phyloP scores from a whole-genome alignment of 2,329 filamentous ascomycete species.

The Akanthomyces muscarius region DNA sequence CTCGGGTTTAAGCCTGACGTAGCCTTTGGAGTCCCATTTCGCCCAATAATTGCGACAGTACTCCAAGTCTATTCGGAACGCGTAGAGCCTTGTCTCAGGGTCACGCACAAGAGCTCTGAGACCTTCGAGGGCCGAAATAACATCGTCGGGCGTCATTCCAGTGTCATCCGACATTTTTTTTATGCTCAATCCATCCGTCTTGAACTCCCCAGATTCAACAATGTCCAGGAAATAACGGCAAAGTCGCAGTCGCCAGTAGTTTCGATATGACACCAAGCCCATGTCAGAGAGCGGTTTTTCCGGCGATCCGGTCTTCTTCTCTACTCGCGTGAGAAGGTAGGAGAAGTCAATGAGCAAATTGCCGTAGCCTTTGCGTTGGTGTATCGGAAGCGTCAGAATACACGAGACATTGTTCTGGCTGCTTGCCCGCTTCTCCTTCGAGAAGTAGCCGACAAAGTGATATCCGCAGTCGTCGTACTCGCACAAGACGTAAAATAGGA shows the following conservation, averaged over 20 bases:
- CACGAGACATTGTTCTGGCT: slow-evolving; percentile 97
- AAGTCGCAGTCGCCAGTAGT: slow-evolving; percentile 90
- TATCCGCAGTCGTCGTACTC: slow-evolving; percentile 89
- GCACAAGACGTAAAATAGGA: slow-evolving; percentile 94
- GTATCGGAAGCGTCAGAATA: slow-evolving; percentile 91
- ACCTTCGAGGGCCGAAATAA: slow-evolving; percentile 88
- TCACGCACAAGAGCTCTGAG: slow-evolving; percentile 86
- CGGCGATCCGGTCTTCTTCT: slow-evolving; percentile 89
- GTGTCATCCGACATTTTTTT: slow-evolving; percentile 78
- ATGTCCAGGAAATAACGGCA: slow-evolving; percentile 73
- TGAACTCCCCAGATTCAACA: slow-evolving; percentile 28
- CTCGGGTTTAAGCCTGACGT: slow-evolving; percentile 76
- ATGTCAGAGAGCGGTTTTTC: slow-evolving; percentile 98
- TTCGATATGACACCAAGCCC: slow-evolving; percentile 94
- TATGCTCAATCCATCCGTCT: slow-evolving; percentile 53
- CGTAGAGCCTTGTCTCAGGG: slow-evolving; percentile 82
- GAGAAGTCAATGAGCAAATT: slow-evolving; percentile 98
- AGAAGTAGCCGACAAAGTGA: slow-evolving; percentile 98
- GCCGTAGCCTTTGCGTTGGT: slow-evolving; percentile 95
- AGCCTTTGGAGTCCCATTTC: slow-evolving; percentile 85
- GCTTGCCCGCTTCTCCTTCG: slow-evolving; percentile 92
- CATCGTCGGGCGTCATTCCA: slow-evolving; percentile 93
- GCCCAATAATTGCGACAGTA: slow-evolving; percentile 85
- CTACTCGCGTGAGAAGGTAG: slow-evolving; percentile 88
- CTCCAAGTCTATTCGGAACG: slow-evolving; percentile 77